These are phyloP conservation scores for Serendipita indica DNA, from an alignment of 768 basidiomycete species.

Conservation along the genomic window DNA sequence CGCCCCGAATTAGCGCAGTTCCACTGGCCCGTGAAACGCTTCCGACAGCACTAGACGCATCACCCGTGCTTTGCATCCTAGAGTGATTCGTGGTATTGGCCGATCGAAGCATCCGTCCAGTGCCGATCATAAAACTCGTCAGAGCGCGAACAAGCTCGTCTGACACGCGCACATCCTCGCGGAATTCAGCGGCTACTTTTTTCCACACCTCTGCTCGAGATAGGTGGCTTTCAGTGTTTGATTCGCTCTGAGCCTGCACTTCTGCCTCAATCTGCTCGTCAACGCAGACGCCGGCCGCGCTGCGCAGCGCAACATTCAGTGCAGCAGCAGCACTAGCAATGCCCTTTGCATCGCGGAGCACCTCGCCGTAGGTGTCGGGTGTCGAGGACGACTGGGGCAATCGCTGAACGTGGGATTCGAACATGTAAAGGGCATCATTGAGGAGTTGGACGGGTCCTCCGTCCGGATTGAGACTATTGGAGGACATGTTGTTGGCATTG, in stretches of 20 bases:
- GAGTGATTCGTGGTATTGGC: conserved; percentile 16
- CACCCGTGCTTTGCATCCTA: background rate
- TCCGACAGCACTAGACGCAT: background rate
- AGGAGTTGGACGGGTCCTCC: background rate
- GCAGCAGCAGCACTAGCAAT: conserved; percentile 53
- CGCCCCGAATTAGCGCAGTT: background rate
- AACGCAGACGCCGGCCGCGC: conserved; percentile 41
- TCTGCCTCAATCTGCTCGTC: conserved; percentile 67
- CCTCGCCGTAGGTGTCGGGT: conserved; percentile 33
- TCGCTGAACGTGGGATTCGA: conserved; percentile 50
- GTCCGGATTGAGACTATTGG: too few relatives aligned
- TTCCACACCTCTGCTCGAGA: conserved; percentile 46
- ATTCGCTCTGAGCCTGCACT: conserved; percentile 25
- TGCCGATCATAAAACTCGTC: conserved; percentile 61
- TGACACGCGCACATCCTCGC: conserved; percentile 54
- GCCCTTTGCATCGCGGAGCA: conserved; percentile 44
- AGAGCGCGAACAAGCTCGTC: conserved; percentile 67
- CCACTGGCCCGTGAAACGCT: background rate
- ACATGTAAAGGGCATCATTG: conserved; percentile 46
- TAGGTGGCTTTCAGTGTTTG: conserved; percentile 26
- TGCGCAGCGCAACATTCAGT: conserved; percentile 45
- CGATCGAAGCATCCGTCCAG: conserved; percentile 56
- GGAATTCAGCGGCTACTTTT: conserved; percentile 51
- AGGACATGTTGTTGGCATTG: background rate
- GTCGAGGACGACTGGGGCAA: conserved; percentile 31